phyloP scores from a whole-genome alignment of 108 stramenopile genomes.

The Tribonema minus region DNA sequence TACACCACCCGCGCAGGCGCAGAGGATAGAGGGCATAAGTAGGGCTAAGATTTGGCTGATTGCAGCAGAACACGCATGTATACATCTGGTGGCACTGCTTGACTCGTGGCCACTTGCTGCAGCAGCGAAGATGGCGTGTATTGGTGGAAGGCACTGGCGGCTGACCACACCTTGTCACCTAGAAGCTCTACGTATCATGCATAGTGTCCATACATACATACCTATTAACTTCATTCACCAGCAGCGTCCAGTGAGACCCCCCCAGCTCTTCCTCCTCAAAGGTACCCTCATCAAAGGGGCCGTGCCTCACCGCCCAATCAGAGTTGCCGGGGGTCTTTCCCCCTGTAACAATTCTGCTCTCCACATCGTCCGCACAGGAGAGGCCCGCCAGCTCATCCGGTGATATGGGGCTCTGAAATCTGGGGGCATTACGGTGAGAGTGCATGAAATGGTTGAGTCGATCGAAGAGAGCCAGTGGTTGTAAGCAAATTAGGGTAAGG shows the following conservation, averaged over 20 bases:
- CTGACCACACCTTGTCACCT: no score
- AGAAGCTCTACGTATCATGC: no score
- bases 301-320: constrained; percentile 35
- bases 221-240: constrained; percentile 46
- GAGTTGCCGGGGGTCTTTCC: background rate
- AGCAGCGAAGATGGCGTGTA: no score
- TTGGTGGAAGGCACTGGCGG: no score
- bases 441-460: background rate
- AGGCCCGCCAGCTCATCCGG: constrained; percentile 32
- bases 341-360: constrained; percentile 17
- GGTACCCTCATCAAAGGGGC: constrained; percentile 42
- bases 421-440: background rate
- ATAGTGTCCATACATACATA: no score
- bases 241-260: constrained; percentile 36
- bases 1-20: no score
- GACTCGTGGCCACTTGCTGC: no score
- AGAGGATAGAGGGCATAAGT: no score
- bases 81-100: no score
- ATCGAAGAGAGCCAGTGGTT: background rate
- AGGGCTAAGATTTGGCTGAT: no score
- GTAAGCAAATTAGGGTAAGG: background rate
- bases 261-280: constrained; percentile 24
- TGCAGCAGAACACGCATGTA: no score
- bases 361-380: constrained; percentile 23
- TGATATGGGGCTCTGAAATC: background rate